Evolutionary conservation across 2,329 filamentous ascomycete species (phyloP).

Genomic region (Endoconidiophora laricicola): DNA sequence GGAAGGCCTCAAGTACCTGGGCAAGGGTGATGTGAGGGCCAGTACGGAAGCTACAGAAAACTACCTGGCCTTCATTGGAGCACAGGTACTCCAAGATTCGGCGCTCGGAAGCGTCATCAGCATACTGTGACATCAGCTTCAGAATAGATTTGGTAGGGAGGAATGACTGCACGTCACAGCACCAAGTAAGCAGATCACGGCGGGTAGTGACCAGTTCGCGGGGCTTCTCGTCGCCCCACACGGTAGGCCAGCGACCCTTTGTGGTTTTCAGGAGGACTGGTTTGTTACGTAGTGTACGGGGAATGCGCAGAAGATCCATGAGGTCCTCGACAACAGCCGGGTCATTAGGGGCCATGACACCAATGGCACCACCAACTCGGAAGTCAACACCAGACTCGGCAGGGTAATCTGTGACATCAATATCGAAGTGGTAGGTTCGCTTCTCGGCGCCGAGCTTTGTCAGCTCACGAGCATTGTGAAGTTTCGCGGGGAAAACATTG

Average conservation of each 20-base stretch:
- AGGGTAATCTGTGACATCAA: conserved; percentile 91
- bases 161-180: conserved; percentile 81
- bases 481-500: conserved; percentile 75
- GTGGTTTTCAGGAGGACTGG: conserved; percentile 63
- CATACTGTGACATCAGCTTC: conserved; percentile 71
- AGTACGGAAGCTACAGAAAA: conserved; percentile 88
- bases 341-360: conserved; percentile 79
- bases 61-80: conserved; percentile 76
- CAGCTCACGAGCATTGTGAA: conserved; percentile 71
- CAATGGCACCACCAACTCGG: conserved; percentile 90
- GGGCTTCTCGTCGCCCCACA: conserved; percentile 83
- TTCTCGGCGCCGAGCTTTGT: conserved; percentile 85
- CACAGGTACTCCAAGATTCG: conserved; percentile 76
- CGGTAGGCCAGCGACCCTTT: conserved; percentile 81
- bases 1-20: conserved; percentile 82
- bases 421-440: conserved; percentile 91
- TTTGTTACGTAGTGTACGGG: conserved; percentile 69
- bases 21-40: conserved; percentile 70
- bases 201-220: conserved; percentile 80
- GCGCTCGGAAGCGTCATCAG: conserved; percentile 64
- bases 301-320: conserved; percentile 65
- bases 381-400: conserved; percentile 75
- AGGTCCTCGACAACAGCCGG: conserved; percentile 62
- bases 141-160: conserved; percentile 79
- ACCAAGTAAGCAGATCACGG: conserved; percentile 88